Conservation (phyloP, 768 basidiomycete species). For the Collybia sordida region DNA sequence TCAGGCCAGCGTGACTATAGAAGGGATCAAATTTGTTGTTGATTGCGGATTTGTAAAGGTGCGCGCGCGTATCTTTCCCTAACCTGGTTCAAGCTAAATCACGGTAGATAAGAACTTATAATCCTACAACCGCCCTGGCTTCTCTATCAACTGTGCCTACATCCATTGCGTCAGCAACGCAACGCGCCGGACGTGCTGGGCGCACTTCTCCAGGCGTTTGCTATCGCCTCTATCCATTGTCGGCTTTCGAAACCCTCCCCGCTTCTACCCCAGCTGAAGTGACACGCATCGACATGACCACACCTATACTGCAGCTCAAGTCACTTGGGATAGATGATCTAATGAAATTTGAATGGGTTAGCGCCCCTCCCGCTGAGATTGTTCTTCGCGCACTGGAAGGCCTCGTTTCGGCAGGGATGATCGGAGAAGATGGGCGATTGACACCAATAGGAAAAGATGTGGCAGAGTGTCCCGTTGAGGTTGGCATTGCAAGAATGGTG, state of each 20-base stretch:
- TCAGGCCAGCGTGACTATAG: conserved; percentile 94
- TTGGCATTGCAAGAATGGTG: conserved; percentile 93
- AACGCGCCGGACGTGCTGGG: conserved; percentile 93
- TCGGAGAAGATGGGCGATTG: conserved; percentile 78
- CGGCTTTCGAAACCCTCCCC: conserved; percentile 59
- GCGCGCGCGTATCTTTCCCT: conserved; percentile 2
- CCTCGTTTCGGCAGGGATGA: conserved; percentile 76
- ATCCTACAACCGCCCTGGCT: conserved; percentile 82
- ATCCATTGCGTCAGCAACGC: conserved; percentile 87
- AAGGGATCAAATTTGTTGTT: conserved; percentile 91
- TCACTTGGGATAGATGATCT: conserved; percentile 93
- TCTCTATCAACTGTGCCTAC: conserved; percentile 82
- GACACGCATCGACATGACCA: conserved; percentile 85
- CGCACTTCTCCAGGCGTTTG: conserved; percentile 91
- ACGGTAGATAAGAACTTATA: conserved; percentile 81
- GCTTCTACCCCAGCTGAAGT: conserved; percentile 85
- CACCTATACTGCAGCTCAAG: conserved; percentile 91
- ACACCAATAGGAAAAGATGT: conserved; percentile 80
- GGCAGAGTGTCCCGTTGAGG: conserved; percentile 92
- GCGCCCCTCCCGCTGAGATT: conserved; percentile 82
- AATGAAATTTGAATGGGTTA: conserved; percentile 96
- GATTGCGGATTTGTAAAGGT: conserved; percentile 98
- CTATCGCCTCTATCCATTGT: conserved; percentile 83
- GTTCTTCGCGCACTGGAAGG: conserved; percentile 85
- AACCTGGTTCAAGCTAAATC: background rate